These are phyloP conservation scores for Bipolaris cookei DNA, from an alignment of 2,329 filamentous ascomycete genomes.

Conservation along the genomic window DNA sequence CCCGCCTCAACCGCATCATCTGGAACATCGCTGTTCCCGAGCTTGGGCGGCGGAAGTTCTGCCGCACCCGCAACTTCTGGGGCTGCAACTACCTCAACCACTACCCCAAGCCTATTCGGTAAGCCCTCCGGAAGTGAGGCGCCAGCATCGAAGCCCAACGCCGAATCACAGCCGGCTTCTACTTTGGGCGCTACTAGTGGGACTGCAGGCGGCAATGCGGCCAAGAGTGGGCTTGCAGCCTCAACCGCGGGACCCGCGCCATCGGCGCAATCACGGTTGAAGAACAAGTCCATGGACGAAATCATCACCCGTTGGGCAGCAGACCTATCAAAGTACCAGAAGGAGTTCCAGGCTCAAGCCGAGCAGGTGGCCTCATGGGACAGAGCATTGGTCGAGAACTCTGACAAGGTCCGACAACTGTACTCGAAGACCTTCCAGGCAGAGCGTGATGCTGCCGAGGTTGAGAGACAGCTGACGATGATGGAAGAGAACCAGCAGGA, in stretches of 20 bases:
- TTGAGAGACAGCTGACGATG: conserved; percentile 85
- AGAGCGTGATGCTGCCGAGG: conserved; percentile 88
- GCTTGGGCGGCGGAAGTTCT: conserved; percentile 26
- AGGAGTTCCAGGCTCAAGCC: conserved; percentile 92
- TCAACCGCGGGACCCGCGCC: conserved; percentile 84
- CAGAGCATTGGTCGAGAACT: conserved; percentile 88
- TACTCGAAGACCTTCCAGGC: conserved; percentile 93
- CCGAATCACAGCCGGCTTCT: conserved; percentile 32
- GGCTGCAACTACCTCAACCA: conserved; percentile 20
- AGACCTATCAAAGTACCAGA: conserved; percentile 93
- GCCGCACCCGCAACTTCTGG: conserved; percentile 27
- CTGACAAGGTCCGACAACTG: conserved; percentile 91
- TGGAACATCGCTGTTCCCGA: conserved; percentile 29
- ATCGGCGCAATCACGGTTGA: conserved; percentile 80
- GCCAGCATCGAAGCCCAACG: conserved; percentile 27
- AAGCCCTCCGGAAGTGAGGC: conserved; percentile 32
- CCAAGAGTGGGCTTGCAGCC: conserved; percentile 61
- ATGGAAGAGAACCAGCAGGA: conserved; percentile 95
- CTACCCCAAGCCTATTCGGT: conserved; percentile 28
- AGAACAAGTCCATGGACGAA: conserved; percentile 99
- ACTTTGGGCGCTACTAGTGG: conserved; percentile 25
- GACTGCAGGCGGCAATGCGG: conserved; percentile 28
- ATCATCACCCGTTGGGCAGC: conserved; percentile 97
- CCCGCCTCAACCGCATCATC: conserved; percentile 26
- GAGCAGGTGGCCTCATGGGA: conserved; percentile 90